These are phyloP conservation scores for Colletotrichum acutatum DNA, from an alignment of 2,329 filamentous ascomycete species.

Conservation along the genomic window DNA sequence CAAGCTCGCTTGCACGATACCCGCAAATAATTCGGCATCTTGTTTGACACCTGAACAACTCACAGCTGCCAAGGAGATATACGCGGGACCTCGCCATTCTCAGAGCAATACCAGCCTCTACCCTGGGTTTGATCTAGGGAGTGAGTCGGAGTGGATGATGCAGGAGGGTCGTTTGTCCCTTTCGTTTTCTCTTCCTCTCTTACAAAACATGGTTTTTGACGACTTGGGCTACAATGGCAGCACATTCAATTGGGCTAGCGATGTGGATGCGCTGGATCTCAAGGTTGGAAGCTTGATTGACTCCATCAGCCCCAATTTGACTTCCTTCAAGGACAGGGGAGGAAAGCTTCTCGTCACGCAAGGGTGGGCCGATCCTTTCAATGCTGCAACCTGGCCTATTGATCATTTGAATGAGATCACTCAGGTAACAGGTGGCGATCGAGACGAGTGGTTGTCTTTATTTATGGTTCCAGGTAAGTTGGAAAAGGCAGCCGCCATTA, in stretches of 20 bases:
- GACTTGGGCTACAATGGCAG: conserved; percentile 15
- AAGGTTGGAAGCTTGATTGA: conserved; percentile 20
- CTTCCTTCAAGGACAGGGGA: neutral
- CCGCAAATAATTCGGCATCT: neutral
- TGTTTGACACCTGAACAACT: conserved; percentile 1
- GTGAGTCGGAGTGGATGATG: conserved; percentile 17
- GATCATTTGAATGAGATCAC: conserved; percentile 42
- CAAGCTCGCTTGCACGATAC: neutral
- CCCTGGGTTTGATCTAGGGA: conserved; percentile 18
- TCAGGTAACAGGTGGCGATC: conserved; percentile 38
- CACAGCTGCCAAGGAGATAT: neutral
- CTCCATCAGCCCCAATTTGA: conserved; percentile 14
- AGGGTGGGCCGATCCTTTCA: conserved; percentile 16
- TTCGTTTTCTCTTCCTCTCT: conserved; percentile 24
- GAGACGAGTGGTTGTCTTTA: conserved; percentile 3
- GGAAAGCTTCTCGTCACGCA: conserved; percentile 15
- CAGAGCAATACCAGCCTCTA: conserved; percentile 3
- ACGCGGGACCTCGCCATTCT: neutral
- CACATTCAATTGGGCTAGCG: conserved; percentile 13
- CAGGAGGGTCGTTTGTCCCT: conserved; percentile 13
- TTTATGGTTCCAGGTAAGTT: conserved; percentile 18
- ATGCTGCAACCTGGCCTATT: conserved; percentile 21
- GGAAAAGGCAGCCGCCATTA: accelerated
- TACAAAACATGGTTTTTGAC: conserved; percentile 28
- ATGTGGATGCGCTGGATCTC: conserved; percentile 9